Base-by-base conservation (phyloP, 148 eudicot species). In the Talinum fruticosum region DNA sequence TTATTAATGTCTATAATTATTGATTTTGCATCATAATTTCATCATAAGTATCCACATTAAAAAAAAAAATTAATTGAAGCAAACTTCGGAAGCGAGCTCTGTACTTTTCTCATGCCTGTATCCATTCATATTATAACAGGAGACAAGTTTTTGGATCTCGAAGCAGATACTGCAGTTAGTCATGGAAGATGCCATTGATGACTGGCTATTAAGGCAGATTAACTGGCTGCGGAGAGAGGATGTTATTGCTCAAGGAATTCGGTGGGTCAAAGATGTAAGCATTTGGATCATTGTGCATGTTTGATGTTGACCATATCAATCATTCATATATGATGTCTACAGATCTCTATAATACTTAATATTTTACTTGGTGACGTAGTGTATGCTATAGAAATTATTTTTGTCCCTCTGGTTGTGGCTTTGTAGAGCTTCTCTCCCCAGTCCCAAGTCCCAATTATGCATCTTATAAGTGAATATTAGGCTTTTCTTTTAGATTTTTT, bases 101-200 rank as follows among this genome's bases (percentile, higher is more conserved):
- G 45, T 14, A 49, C 8, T 66, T 36, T 24, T 75, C 38, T 35
- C 45, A 36, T 73, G 28, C 49, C 53, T 30, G 29, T 16, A 14
- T 10, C n/a, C 33, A 24, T 57, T 67, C 72, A 30, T 78, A 34
- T 49, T 72, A 38, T 33, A 79, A 83, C 93, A 93, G 99, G 87
- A 86, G 99, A 83, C 99, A 93, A 76, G 99, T 91, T 93, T 96
- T 82, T 96, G 99, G 99, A 93, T 96, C 79, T 96, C 99, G 76
- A 96, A 96, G 85, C 97, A 96, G 85, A 93, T 96, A 76, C 83
- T 96, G 87, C 99, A 96, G 78, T 73, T 93, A 80, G 85, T 96
- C 79, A 91, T 96, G 99, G 99, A 93, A 84, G 99, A 93, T 77
- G 99, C 99, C 69, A 87, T 96, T 83, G 99, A 93, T 84, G 99